These are phyloP conservation scores for Paramarasmius palmivorus DNA, from an alignment of 1,284 basidiomycete genomes.

Conservation along the genomic window DNA sequence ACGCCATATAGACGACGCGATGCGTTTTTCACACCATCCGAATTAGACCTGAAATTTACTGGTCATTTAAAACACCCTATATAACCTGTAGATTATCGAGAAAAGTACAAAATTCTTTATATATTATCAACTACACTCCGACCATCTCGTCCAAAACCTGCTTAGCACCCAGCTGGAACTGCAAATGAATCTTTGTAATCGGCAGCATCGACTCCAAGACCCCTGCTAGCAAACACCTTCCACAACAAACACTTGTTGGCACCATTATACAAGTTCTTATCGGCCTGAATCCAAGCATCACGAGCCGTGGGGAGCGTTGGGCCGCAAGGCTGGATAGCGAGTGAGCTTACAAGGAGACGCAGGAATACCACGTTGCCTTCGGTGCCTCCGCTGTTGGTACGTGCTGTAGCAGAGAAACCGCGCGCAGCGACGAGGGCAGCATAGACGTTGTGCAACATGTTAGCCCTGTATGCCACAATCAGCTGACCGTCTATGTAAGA, in stretches of 20 bases:
- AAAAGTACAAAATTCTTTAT: no score
- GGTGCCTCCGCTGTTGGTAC: constrained; percentile 39
- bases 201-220: constrained; percentile 45
- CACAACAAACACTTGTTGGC: constrained; percentile 47
- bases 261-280: constrained; percentile 47
- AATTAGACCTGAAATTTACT: no score
- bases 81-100: no score
- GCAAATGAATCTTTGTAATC: neutral
- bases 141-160: no score
- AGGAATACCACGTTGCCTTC: constrained; percentile 49
- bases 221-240: constrained; percentile 49
- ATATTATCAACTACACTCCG: no score
- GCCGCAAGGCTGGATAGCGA: constrained; percentile 51
- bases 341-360: constrained; percentile 48
- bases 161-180: neutral
- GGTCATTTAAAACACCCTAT: no score
- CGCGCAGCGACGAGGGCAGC: constrained; percentile 41
- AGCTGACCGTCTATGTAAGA: neutral
- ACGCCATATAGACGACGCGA: no score
- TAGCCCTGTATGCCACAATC: constrained; percentile 44
- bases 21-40: no score
- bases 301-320: constrained; percentile 42
- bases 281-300: constrained; percentile 55
- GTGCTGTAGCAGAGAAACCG: constrained; percentile 40
- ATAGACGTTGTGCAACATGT: constrained; percentile 52